phyloP scores from a whole-genome alignment of 345 rosid species.

The Trapa incisa region DNA sequence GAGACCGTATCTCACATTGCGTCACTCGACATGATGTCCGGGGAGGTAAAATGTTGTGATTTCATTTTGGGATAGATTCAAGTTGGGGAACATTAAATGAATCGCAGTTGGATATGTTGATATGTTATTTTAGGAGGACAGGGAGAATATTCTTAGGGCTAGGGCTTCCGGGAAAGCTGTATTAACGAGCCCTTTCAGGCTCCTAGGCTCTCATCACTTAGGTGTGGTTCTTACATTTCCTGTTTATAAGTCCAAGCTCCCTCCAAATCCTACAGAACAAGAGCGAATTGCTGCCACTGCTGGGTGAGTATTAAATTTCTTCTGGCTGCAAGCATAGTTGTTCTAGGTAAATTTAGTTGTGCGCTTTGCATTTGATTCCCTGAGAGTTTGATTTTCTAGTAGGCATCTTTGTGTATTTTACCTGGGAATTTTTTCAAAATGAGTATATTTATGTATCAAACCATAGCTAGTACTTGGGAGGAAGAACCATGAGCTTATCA shows the following conservation, averaged over 20 bases:
- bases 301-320: constrained; percentile 36
- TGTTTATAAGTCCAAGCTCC: constrained; percentile 79
- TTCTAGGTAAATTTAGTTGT: too few species aligned
- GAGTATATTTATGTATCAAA: neutral
- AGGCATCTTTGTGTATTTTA: neutral
- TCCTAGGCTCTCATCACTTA: constrained; percentile 84
- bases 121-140: constrained; percentile 57
- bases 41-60: constrained; percentile 50
- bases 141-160: constrained; percentile 82
- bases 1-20: constrained; percentile 81
- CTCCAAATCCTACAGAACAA: constrained; percentile 41
- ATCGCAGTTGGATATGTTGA: neutral
- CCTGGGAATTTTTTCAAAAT: neutral
- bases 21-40: constrained; percentile 99
- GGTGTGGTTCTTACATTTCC: constrained; percentile 99
- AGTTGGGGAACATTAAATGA: neutral
- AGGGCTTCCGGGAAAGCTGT: constrained; percentile 93
- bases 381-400: neutral
- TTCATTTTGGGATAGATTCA: neutral
- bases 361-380: neutral
- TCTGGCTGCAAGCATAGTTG: too few species aligned
- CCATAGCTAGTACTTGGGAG: neutral
- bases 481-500: neutral
- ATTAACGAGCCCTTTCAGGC: constrained; percentile 78
- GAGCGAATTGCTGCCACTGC: constrained; percentile 79